A percentile compares a stretch with the other conserved stretches of the same genome.
These are phyloP conservation scores for Eimeria sp. DNA, from an alignment of 169 alveolate genomes.

Conservation along the genomic window DNA sequence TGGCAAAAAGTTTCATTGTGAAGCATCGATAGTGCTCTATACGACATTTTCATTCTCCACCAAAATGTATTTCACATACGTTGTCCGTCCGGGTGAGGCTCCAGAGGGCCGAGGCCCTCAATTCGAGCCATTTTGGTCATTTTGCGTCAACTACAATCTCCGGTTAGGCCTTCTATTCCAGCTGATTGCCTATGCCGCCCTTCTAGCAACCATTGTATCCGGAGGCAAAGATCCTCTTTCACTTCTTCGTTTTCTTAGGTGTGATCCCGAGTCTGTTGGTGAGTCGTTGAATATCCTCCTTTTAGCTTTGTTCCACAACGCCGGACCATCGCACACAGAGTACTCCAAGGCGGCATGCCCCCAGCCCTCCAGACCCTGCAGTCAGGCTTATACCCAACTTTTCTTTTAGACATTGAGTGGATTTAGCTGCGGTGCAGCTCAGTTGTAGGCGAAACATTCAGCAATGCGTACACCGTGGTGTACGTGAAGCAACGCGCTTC, in stretches of 20 bases:
- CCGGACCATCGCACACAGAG: neutral
- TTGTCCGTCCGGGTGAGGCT: conserved; percentile 97
- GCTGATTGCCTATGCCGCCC: conserved; percentile 86
- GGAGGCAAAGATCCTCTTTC: conserved; percentile 93
- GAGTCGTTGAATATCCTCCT: neutral
- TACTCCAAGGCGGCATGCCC: neutral
- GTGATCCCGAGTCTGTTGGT: conserved; percentile 92
- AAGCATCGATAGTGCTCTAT: neutral
- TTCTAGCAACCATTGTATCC: conserved; percentile 86
- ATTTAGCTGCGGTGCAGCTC: neutral
- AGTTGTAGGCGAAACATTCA: neutral
- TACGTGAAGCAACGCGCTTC: neutral
- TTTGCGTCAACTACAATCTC: conserved; percentile 92
- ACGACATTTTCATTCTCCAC: neutral
- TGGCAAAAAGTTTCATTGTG: neutral
- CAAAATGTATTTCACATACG: conserved; percentile 95
- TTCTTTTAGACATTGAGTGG: neutral
- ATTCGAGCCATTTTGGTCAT: conserved; percentile 94
- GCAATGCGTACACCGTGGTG: neutral
- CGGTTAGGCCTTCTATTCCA: conserved; percentile 93
- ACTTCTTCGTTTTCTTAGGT: conserved; percentile 90
- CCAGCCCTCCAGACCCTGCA: neutral
- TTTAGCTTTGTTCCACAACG: neutral
- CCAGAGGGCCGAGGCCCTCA: conserved; percentile 98
- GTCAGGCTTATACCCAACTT: neutral